These are phyloP conservation scores for Cladosporium sp. DNA, from an alignment of 2,329 filamentous ascomycete species.

Conservation along the genomic window DNA sequence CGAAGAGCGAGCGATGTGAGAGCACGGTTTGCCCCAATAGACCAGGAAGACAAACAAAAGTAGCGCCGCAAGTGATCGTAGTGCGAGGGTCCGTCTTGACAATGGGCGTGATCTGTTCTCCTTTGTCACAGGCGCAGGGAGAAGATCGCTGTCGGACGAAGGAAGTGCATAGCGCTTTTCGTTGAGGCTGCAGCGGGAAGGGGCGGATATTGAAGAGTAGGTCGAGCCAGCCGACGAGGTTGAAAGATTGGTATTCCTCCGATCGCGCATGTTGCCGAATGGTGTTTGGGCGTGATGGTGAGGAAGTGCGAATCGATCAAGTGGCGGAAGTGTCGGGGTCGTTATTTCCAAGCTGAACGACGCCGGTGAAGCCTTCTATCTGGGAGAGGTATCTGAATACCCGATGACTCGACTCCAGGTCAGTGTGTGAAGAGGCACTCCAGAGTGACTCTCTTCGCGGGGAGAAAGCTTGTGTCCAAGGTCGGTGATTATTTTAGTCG, in stretches of 20 bases:
- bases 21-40: constrained; percentile 4
- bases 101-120: constrained; percentile 7
- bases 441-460: no score
- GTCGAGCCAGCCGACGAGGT: constrained; percentile 66
- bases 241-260: constrained; percentile 44
- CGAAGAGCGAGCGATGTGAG: not conserved
- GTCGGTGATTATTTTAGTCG: constrained; percentile 4
- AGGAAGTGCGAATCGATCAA: no score
- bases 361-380: not conserved
- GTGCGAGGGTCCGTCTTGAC: constrained; percentile 13
- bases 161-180: constrained; percentile 38
- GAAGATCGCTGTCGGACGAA: constrained; percentile 1
- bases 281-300: not conserved
- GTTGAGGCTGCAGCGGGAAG: constrained; percentile 59
- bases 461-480: not conserved
- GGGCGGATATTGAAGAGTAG: constrained; percentile 58
- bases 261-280: constrained; percentile 37
- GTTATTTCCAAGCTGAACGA: not conserved
- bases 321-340: not conserved
- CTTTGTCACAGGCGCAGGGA: constrained; percentile 10
- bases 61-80: constrained; percentile 15
- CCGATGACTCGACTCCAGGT: no score
- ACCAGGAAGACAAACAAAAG: constrained; percentile 16
- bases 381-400: no score
- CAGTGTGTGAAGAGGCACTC: no score